These are phyloP conservation scores for Fonsecaea pugnacius DNA, from an alignment of 2,329 filamentous ascomycete genomes.

Conservation along the genomic window DNA sequence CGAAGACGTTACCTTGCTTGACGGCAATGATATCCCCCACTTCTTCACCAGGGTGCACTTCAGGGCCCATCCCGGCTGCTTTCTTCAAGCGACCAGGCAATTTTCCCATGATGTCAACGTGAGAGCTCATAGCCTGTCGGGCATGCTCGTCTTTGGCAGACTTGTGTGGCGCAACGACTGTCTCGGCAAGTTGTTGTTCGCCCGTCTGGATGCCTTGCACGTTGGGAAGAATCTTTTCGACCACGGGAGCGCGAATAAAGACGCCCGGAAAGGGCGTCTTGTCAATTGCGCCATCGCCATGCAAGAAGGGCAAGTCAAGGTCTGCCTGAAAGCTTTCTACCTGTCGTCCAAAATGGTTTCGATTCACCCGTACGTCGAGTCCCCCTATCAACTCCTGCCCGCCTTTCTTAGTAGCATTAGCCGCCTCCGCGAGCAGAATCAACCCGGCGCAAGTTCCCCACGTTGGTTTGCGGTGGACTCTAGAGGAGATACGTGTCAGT, in stretches of 20 bases:
- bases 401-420: constrained; percentile 84
- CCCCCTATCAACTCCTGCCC: constrained; percentile 94
- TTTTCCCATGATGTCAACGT: constrained; percentile 64
- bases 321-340: constrained; percentile 85
- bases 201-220: constrained; percentile 56
- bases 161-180: constrained; percentile 62
- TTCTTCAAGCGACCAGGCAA: constrained; percentile 58
- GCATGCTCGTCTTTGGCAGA: constrained; percentile 52
- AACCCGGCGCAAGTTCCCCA: constrained; percentile 98
- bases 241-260: constrained; percentile 92
- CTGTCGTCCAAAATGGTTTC: constrained; percentile 95
- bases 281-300: constrained; percentile 26
- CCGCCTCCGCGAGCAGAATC: constrained; percentile 85
- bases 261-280: constrained; percentile 72
- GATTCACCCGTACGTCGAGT: constrained; percentile 83
- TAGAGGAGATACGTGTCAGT: constrained; percentile 44
- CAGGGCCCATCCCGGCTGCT: constrained; percentile 51
- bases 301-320: constrained; percentile 73
- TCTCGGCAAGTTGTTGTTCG: constrained; percentile 55
- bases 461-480: constrained; percentile 75
- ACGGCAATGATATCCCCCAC: constrained; percentile 82
- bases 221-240: constrained; percentile 74
- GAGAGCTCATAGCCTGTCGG: constrained; percentile 49
- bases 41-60: constrained; percentile 47
- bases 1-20: constrained; percentile 86